Conservation (phyloP, 306 rosid genomes). For the Benincasa hispida region DNA sequence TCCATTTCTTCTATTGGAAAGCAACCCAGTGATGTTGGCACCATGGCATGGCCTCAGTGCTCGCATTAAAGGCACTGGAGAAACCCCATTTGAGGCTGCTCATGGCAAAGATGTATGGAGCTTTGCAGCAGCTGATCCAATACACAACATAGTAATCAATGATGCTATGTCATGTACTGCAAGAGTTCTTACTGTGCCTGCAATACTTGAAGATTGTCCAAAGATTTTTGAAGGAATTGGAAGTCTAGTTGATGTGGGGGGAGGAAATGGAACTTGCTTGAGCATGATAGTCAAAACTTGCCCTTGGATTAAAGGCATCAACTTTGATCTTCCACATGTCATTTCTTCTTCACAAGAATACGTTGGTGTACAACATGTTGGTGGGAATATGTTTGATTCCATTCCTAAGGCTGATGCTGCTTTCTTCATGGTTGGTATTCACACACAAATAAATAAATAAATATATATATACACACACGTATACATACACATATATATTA, state of each 20-base stretch:
- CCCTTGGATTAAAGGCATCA: no score
- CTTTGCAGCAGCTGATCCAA: constrained; percentile 14
- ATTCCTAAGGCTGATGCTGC: constrained; percentile 69
- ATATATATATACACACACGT: no score
- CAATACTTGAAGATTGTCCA: no score
- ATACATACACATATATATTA: no score
- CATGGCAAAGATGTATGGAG: no score
- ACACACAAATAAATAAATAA: no score
- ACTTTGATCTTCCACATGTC: constrained; percentile 60
- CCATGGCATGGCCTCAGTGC: constrained; percentile 22
- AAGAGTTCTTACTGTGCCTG: constrained; percentile 12
- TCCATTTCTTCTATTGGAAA: constrained; percentile 6
- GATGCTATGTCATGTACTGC: constrained; percentile 59
- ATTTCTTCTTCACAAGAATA: constrained; percentile 12
- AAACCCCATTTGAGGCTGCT: constrained; percentile 19
- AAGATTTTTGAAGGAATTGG: constrained; percentile 31
- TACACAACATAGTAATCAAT: constrained; percentile 30
- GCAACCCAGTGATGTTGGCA: no score
- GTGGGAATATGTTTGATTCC: constrained; percentile 47
- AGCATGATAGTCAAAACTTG: no score
- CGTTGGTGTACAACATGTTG: constrained; percentile 24
- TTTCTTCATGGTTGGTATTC: constrained; percentile 34
- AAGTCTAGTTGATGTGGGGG: constrained; percentile 62
- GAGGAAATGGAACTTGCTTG: constrained; percentile 48
- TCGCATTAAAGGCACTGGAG: no score